phyloP scores from a whole-genome alignment of 2,329 filamentous ascomycete genomes.

The Nigrospora osmanthi region DNA sequence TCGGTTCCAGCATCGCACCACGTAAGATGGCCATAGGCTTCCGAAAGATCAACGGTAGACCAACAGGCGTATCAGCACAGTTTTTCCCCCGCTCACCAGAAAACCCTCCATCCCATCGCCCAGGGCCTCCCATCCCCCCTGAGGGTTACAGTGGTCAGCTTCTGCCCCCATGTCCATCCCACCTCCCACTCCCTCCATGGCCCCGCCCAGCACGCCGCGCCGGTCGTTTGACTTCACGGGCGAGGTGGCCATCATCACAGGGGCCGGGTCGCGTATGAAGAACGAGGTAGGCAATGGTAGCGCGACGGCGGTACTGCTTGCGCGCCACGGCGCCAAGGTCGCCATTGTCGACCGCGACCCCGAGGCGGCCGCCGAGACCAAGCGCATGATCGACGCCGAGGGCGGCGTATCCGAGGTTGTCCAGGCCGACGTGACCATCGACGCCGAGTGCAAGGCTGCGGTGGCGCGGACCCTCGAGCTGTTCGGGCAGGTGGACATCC shows the following conservation, averaged over 20 bases:
- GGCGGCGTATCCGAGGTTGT: constrained; percentile 16
- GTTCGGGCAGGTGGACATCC: constrained; percentile 16
- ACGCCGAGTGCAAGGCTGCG: constrained; percentile 12
- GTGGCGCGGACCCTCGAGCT: constrained; percentile 13
- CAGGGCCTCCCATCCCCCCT: too few species aligned
- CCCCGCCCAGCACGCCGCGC: not conserved
- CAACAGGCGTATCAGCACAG: too few species aligned
- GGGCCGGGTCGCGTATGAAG: constrained; percentile 19
- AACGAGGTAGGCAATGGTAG: constrained; percentile 18
- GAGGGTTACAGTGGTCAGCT: too few species aligned
- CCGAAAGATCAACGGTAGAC: too few species aligned
- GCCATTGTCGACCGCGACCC: constrained; percentile 15
- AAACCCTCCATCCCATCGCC: too few species aligned
- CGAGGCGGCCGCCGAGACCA: constrained; percentile 17
- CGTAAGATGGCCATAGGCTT: too few species aligned
- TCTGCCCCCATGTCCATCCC: too few species aligned
- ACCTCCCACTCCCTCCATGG: not conserved
- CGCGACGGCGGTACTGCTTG: constrained; percentile 18
- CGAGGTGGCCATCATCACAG: constrained; percentile 23
- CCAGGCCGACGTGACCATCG: constrained; percentile 14
- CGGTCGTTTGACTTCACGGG: constrained; percentile 17
- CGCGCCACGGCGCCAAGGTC: constrained; percentile 17
- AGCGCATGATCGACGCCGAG: constrained; percentile 19
- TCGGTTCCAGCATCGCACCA: too few species aligned
- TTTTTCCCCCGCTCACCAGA: too few species aligned